Percentiles rank a stretch among this genome's conserved stretches.
These are phyloP conservation scores for Scutellaria minor DNA, from an alignment of 257 asterid genomes.

Conservation along the genomic window DNA sequence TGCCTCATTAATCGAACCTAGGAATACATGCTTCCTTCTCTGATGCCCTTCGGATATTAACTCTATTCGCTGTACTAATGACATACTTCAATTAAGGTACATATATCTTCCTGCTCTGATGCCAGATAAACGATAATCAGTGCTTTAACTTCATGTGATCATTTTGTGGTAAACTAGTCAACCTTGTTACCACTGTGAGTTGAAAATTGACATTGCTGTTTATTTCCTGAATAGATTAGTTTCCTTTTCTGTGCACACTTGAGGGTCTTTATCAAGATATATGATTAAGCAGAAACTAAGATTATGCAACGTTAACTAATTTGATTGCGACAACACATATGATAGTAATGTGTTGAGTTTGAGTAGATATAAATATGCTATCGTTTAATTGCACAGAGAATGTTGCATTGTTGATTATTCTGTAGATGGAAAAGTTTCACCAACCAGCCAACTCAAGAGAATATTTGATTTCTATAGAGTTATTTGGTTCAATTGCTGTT, in stretches of 20 bases:
- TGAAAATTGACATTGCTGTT: not conserved
- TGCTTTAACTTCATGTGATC: not conserved
- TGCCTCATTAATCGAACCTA: not conserved
- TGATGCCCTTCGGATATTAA: not conserved
- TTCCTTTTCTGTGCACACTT: not conserved
- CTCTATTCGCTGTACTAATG: not conserved
- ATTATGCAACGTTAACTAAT: not conserved
- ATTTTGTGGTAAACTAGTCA: not conserved
- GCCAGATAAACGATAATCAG: not conserved
- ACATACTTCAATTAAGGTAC: not conserved
- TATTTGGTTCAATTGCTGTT: slow-evolving; percentile 5
- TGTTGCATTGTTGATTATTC: not conserved
- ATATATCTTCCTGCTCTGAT: not conserved
- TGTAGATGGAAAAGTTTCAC: slow-evolving; percentile 16
- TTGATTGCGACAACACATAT: no score
- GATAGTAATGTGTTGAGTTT: not conserved
- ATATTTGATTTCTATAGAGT: not conserved
- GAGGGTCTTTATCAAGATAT: not conserved
- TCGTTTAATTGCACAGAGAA: not conserved
- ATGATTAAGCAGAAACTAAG: not conserved
- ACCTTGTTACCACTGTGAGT: not conserved
- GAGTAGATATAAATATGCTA: not conserved
- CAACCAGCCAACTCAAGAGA: slow-evolving; percentile 18
- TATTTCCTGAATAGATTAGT: not conserved
- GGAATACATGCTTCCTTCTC: not conserved